Percentiles rank a stretch among this genome's conserved stretches.
These are phyloP conservation scores for Mycogone perniciosa DNA, from an alignment of 2,329 filamentous ascomycete species.

Conservation along the genomic window DNA sequence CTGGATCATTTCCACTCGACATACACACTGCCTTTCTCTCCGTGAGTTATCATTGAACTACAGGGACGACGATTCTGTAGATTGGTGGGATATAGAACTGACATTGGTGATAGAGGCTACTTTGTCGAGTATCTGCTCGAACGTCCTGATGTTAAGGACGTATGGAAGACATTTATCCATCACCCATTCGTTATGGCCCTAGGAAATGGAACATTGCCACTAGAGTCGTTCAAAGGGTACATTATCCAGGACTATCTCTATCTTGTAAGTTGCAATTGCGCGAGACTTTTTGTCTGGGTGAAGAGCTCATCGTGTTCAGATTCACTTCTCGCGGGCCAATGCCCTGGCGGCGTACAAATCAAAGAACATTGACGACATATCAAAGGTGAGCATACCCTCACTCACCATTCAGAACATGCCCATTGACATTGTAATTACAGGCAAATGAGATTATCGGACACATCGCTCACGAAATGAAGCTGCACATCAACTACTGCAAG, in stretches of 20 bases:
- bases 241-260: conserved; percentile 91
- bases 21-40: conserved; percentile 60
- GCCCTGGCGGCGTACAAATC: conserved; percentile 82
- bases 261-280: conserved; percentile 46
- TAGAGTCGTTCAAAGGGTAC: conserved; percentile 79
- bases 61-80: not conserved
- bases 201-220: conserved; percentile 66
- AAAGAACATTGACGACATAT: conserved; percentile 65
- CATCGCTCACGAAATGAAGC: conserved; percentile 69
- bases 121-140: conserved; percentile 81
- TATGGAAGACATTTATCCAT: conserved; percentile 71
- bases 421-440: conserved; percentile 17
- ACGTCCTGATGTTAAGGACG: conserved; percentile 62
- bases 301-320: conserved; percentile 34
- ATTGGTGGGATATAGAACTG: not conserved
- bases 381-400: conserved; percentile 46
- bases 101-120: conserved; percentile 46
- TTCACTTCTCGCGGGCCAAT: conserved; percentile 83
- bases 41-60: conserved; percentile 34
- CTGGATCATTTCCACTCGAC: conserved; percentile 74
- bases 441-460: conserved; percentile 59
- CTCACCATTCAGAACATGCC: not conserved
- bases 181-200: conserved; percentile 78
- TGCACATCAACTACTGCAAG: conserved; percentile 79
- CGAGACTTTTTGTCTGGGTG: not conserved